Conservation (phyloP, 768 basidiomycete species). For the Kwoniella shandongensis region DNA sequence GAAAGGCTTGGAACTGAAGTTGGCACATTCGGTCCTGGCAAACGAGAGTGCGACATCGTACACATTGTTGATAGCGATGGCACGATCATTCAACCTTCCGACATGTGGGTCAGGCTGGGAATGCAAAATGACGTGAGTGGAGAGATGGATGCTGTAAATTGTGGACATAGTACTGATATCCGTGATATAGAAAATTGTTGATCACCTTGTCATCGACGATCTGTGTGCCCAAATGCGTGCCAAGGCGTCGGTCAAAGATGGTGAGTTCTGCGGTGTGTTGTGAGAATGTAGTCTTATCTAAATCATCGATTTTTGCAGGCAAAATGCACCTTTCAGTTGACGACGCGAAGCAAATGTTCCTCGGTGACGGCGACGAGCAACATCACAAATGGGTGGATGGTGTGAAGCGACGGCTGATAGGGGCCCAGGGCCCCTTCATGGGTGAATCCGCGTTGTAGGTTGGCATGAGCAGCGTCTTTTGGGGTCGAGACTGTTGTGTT, state of each 20-base stretch:
- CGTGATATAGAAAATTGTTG: conserved; percentile 16
- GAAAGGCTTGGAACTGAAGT: conserved; percentile 8
- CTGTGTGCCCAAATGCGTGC: conserved; percentile 48
- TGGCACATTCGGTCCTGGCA: conserved; percentile 23
- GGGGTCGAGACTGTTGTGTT: too few species aligned
- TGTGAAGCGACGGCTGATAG: conserved; percentile 10
- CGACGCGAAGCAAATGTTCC: conserved; percentile 16
- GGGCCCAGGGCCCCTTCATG: too few species aligned
- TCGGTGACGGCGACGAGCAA: neutral
- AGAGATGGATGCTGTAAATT: neutral
- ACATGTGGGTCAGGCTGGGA: conserved; percentile 41
- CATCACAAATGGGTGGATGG: conserved; percentile 13
- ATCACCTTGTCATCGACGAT: conserved; percentile 49
- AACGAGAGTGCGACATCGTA: conserved; percentile 19
- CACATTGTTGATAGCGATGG: conserved; percentile 39
- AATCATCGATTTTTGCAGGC: neutral
- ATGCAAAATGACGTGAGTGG: conserved; percentile 35
- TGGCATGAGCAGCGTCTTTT: too few species aligned
- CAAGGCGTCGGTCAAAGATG: conserved; percentile 46
- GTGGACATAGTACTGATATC: conserved; percentile 1
- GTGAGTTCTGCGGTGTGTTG: conserved; percentile 28
- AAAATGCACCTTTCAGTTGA: conserved; percentile 9
- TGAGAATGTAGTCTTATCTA: too few species aligned
- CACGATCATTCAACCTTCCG: conserved; percentile 34
- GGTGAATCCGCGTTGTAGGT: too few species aligned